phyloP scores from a whole-genome alignment of 2,329 filamentous ascomycete species.

The Capronia americana region DNA sequence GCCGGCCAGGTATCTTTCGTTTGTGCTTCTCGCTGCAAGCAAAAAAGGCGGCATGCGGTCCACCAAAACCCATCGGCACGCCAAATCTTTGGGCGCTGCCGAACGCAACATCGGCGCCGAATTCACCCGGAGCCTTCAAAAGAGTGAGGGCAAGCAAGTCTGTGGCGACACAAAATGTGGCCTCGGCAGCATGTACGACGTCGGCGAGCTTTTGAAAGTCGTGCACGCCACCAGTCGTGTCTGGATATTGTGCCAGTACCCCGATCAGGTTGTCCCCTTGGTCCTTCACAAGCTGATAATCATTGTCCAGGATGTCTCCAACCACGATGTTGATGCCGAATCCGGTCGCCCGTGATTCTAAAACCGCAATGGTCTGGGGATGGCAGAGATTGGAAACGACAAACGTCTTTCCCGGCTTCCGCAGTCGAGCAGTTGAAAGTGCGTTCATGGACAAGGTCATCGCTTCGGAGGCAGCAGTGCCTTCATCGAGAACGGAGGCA shows the following conservation, averaged over 20 bases:
- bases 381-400: slow-evolving; percentile 84
- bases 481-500: slow-evolving; percentile 87
- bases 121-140: slow-evolving; percentile 88
- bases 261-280: slow-evolving; percentile 83
- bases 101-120: slow-evolving; percentile 93
- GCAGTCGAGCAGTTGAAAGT: slow-evolving; percentile 73
- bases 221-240: slow-evolving; percentile 80
- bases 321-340: slow-evolving; percentile 82
- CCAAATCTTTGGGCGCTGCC: slow-evolving; percentile 91
- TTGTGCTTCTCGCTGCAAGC: slow-evolving; percentile 90
- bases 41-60: slow-evolving; percentile 97
- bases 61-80: slow-evolving; percentile 89
- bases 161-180: slow-evolving; percentile 84
- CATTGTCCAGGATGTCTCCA: slow-evolving; percentile 72
- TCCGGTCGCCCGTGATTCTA: slow-evolving; percentile 85
- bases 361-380: slow-evolving; percentile 82
- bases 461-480: slow-evolving; percentile 90
- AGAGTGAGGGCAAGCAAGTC: slow-evolving; percentile 87
- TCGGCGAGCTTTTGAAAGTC: slow-evolving; percentile 78
- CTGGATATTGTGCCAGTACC: slow-evolving; percentile 92
- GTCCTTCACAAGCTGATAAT: slow-evolving; percentile 70
- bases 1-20: slow-evolving; percentile 88
- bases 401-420: slow-evolving; percentile 77
- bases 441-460: slow-evolving; percentile 90
- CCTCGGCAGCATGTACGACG: slow-evolving; percentile 76